phyloP scores from a whole-genome alignment of 1,284 basidiomycete genomes.

The Moniliophthora roreri region DNA sequence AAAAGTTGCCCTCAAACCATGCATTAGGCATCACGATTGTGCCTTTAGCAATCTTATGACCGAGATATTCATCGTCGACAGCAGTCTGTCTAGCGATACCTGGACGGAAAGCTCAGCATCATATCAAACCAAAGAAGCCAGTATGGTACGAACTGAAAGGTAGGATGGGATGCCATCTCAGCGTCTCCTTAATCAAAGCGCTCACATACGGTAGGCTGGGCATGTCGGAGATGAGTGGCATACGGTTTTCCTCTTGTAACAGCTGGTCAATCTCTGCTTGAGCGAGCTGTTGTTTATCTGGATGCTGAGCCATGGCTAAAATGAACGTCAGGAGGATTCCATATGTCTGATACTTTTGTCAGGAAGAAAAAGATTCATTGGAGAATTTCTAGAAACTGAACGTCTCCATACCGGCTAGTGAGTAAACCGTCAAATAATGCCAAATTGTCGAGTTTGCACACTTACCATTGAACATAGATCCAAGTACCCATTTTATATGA shows the following conservation, averaged over 20 bases:
- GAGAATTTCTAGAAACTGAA: conserved; percentile 1
- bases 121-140: neutral
- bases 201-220: conserved; percentile 19
- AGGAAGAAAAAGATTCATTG: neutral
- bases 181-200: conserved; percentile 16
- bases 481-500: conserved; percentile 22
- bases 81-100: conserved; percentile 4
- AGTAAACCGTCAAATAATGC: too few species aligned
- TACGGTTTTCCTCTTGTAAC: conserved; percentile 1
- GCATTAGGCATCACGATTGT: conserved; percentile 12
- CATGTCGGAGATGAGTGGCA: conserved; percentile 19
- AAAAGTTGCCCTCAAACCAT: conserved; percentile 1
- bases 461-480: conserved; percentile 27
- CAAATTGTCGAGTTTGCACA: too few species aligned
- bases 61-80: conserved; percentile 6
- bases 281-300: conserved; percentile 20
- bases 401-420: neutral
- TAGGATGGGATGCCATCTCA: conserved; percentile 10
- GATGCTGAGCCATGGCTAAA: conserved; percentile 24
- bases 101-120: neutral
- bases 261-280: conserved; percentile 20
- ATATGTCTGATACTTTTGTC: conserved; percentile 20
- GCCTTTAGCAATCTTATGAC: conserved; percentile 9
- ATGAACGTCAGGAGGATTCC: conserved; percentile 25
- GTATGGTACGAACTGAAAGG: neutral